Percentiles rank a stretch among this genome's conserved stretches.
These are phyloP conservation scores for Aspergillus diversus DNA, from an alignment of 495 filamentous ascomycete genomes.

Conservation along the genomic window DNA sequence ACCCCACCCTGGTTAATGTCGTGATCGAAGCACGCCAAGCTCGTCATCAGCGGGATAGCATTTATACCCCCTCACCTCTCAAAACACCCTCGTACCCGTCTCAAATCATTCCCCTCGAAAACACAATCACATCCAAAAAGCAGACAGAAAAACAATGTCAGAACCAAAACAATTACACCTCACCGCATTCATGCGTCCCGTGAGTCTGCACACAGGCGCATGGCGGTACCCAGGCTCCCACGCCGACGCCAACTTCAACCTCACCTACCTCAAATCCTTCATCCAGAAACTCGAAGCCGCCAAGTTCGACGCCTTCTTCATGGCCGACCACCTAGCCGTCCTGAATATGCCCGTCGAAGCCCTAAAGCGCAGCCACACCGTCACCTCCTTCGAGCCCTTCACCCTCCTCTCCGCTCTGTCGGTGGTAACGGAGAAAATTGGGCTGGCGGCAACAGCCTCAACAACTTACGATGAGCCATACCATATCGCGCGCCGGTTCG, in stretches of 20 bases:
- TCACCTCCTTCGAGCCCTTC: slow-evolving; percentile 56
- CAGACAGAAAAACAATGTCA: background rate
- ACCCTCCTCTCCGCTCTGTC: slow-evolving; percentile 54
- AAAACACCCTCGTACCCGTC: background rate
- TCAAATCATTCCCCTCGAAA: background rate
- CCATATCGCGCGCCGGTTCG: slow-evolving; percentile 63
- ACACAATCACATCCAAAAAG: background rate
- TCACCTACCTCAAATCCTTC: slow-evolving; percentile 55
- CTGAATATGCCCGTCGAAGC: slow-evolving; percentile 62
- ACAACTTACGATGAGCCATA: slow-evolving; percentile 68
- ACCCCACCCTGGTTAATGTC: background rate
- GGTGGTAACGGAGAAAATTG: slow-evolving; percentile 50
- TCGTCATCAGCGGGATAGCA: background rate
- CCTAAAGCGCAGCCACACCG: slow-evolving; percentile 59
- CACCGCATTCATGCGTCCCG: slow-evolving; percentile 63
- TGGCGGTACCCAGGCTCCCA: slow-evolving; percentile 61
- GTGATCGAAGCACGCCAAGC: background rate
- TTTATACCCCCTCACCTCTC: background rate
- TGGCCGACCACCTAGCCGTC: slow-evolving; percentile 62
- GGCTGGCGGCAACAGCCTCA: slow-evolving; percentile 58
- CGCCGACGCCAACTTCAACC: slow-evolving; percentile 63
- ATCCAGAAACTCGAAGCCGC: slow-evolving; percentile 59
- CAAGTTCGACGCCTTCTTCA: slow-evolving; percentile 67
- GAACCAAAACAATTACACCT: slow-evolving; percentile 48
- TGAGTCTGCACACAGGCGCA: slow-evolving; percentile 59